Base-by-base conservation (phyloP, 768 basidiomycete species). In the Lactarius pseudohatsudake region DNA sequence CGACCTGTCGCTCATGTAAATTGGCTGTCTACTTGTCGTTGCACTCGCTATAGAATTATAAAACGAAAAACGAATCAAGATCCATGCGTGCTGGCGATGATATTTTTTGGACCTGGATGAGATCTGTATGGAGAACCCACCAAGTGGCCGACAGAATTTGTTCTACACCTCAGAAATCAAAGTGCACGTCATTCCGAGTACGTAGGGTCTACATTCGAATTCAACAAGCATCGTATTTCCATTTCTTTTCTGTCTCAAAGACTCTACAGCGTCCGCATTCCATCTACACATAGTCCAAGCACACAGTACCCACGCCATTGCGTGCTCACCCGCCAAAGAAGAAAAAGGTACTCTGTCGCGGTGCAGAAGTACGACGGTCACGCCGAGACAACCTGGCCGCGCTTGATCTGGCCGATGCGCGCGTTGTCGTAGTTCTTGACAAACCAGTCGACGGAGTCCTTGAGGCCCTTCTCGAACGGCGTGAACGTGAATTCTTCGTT, bases 1-100 rank as follows among this genome's bases (percentile, higher is more conserved):
- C 75, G 93, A 96, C 77, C 86, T 96, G 78, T 90, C 92, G 68
- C 82, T 96, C 76, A 87, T 95, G 87, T 96, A 91, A 82, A 59
- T 54, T 15, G 1, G 43, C 4, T n/a, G 22, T 32, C 9, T 16
- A n/a, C 32, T 8, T 53, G 10, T 45, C 53, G 40, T 59, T 16
- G 56, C 50, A 18, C 32, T 50, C 13, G 55, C 50, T 34, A 56
- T 67, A 67, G 61, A 64, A 59, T 54, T 63, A 26, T 40, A 67
- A 59, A 59, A 41, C 45, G 16, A 16, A 63, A 16, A 32, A 56
- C 32, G 32, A 56, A 56, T 34, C 55, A 56, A 30, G 13, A 32
- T 56, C 8, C 15, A 50, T 40, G 26, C 40, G 26, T 36, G 26
- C 6, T 16, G 20, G 54, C 30, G 40, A 4, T 43, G 10, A 38